phyloP scores from a whole-genome alignment of 2,329 filamentous ascomycete genomes.

The Neonectria punicea region DNA sequence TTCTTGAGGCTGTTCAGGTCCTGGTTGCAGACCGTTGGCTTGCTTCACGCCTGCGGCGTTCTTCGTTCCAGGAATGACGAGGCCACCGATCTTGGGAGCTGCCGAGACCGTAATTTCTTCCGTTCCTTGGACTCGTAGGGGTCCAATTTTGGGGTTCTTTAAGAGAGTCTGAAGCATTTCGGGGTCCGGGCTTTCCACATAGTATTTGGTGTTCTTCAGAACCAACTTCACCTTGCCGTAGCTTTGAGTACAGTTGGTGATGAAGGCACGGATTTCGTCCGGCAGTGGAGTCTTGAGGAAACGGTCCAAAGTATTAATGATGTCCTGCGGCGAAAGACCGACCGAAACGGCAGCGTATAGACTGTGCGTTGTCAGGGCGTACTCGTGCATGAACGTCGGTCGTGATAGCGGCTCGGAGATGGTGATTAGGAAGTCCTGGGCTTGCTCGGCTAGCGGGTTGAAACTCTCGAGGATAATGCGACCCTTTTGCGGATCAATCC shows the following conservation, averaged over 20 bases:
- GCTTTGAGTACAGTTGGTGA: constrained; percentile 81
- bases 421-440: constrained; percentile 94
- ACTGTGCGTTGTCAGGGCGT: constrained; percentile 89
- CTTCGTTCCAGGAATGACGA: constrained; percentile 95
- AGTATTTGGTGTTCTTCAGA: constrained; percentile 93
- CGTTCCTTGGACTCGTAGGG: constrained; percentile 77
- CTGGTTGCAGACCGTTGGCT: constrained; percentile 57
- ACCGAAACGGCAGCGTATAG: constrained; percentile 96
- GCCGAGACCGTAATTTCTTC: constrained; percentile 80
- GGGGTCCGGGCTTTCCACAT: constrained; percentile 90
- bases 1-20: constrained; percentile 53
- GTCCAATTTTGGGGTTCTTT: constrained; percentile 83
- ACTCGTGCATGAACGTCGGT: constrained; percentile 92
- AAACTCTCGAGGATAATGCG: constrained; percentile 95
- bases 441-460: constrained; percentile 84
- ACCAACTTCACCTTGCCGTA: constrained; percentile 98
- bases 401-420: constrained; percentile 93
- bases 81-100: constrained; percentile 84
- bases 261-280: constrained; percentile 81
- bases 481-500: constrained; percentile 89
- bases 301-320: constrained; percentile 86
- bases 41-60: constrained; percentile 90
- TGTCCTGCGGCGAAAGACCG: constrained; percentile 88
- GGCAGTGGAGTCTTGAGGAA: constrained; percentile 91
- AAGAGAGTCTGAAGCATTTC: constrained; percentile 87